Percentiles rank a stretch among this genome's conserved stretches.
These are phyloP conservation scores for Aspergillus pseudoviridinutans DNA, from an alignment of 2,329 filamentous ascomycete genomes.

Conservation along the genomic window DNA sequence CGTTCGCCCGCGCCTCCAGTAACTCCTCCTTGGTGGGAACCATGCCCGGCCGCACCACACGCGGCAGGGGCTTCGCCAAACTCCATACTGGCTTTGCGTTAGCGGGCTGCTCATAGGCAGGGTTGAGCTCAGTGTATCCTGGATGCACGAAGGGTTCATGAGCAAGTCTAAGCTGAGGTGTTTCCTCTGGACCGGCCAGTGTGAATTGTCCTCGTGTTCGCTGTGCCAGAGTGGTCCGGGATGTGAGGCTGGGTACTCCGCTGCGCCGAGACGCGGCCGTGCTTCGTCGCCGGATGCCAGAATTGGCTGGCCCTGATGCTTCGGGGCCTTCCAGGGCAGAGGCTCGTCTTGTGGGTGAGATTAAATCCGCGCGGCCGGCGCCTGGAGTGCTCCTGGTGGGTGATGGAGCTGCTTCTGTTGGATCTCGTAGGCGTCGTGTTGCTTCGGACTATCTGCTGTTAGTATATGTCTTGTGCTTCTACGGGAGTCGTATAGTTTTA, in stretches of 20 bases:
- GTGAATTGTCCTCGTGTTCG: slow-evolving; percentile 29
- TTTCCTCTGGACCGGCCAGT: slow-evolving; percentile 30
- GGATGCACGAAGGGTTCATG: slow-evolving; percentile 50
- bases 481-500: neutral
- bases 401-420: slow-evolving; percentile 6
- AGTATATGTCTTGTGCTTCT: neutral
- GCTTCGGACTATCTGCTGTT: slow-evolving; percentile 7
- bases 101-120: slow-evolving; percentile 50
- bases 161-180: slow-evolving; percentile 24
- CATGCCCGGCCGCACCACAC: slow-evolving; percentile 53
- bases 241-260: slow-evolving; percentile 20
- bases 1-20: slow-evolving; percentile 25
- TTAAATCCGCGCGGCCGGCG: slow-evolving; percentile 5
- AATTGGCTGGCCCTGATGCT: neutral
- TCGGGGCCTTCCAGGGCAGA: slow-evolving; percentile 4
- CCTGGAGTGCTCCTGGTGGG: slow-evolving; percentile 6
- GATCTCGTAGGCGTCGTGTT: neutral
- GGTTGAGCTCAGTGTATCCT: slow-evolving; percentile 52
- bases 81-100: slow-evolving; percentile 52
- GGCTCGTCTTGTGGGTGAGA: slow-evolving; percentile 12
- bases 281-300: slow-evolving; percentile 19
- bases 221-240: slow-evolving; percentile 24
- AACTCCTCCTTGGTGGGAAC: slow-evolving; percentile 43
- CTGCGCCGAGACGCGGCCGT: slow-evolving; percentile 17
- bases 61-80: slow-evolving; percentile 52